Conservation (phyloP, 805 yeast species). For the Barnettozyma wickerhamii region DNA sequence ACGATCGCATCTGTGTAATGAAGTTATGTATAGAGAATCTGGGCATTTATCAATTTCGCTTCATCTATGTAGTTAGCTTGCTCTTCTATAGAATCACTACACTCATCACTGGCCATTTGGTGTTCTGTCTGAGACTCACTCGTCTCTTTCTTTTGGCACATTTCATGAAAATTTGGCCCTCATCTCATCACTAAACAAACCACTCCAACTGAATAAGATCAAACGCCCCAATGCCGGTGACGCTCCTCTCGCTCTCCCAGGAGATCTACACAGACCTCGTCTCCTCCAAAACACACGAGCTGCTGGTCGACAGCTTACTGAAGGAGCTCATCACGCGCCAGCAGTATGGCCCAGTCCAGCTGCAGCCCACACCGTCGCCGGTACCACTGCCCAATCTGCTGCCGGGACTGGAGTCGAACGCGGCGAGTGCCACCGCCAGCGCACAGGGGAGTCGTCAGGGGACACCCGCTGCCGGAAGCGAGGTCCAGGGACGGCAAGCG, state of each 20-base stretch:
- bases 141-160: no score
- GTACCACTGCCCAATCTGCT: neutral
- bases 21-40: no score
- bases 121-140: no score
- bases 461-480: conserved; percentile 19
- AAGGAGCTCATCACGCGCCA: conserved; percentile 8
- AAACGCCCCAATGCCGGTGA: conserved; percentile 7
- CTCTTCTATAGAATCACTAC: no score
- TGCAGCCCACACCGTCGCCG: conserved; percentile 8
- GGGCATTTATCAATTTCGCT: no score
- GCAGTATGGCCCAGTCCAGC: conserved; percentile 3
- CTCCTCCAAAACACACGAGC: conserved; percentile 4
- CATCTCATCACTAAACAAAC: neutral
- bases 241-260: conserved; percentile 6
- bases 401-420: neutral
- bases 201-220: no score
- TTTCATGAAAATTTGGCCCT: no score
- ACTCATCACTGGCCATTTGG: no score
- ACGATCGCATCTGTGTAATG: no score
- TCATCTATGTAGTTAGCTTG: no score
- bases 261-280: conserved; percentile 9
- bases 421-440: neutral
- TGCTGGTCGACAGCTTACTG: conserved; percentile 5
- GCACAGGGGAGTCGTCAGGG: conserved; percentile 8
- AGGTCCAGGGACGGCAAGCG: conserved; percentile 15